phyloP scores from a whole-genome alignment of 768 basidiomycete genomes.

The Naganishia antarctica region DNA sequence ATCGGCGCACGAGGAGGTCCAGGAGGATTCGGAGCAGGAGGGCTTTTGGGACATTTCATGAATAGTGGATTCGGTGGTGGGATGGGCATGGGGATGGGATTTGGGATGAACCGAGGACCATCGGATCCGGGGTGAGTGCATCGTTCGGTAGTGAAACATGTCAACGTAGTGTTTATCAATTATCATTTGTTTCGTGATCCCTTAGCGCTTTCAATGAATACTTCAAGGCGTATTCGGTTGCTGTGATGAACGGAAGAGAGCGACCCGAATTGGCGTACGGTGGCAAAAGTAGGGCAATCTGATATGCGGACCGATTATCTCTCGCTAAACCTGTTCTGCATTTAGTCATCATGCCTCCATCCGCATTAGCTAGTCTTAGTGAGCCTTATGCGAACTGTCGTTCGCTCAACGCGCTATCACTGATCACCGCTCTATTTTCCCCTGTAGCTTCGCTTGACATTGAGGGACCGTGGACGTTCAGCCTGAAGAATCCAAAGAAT shows the following conservation, averaged over 20 bases:
- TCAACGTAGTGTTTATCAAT: neutral
- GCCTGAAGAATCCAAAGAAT: conserved; percentile 83
- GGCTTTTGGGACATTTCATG: conserved; percentile 41
- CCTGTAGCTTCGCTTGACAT: conserved; percentile 76
- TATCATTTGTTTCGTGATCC: neutral
- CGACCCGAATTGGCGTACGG: conserved; percentile 91
- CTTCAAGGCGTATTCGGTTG: conserved; percentile 89
- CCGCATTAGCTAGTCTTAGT: conserved; percentile 79
- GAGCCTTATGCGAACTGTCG: conserved; percentile 28
- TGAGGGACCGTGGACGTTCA: conserved; percentile 91
- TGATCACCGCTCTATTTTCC: no score
- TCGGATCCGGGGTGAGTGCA: conserved; percentile 20
- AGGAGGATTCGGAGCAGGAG: conserved; percentile 29
- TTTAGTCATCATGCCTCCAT: conserved; percentile 94
- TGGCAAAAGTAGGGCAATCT: conserved; percentile 74
- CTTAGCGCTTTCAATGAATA: conserved; percentile 80
- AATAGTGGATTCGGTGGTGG: conserved; percentile 28
- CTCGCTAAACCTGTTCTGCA: neutral
- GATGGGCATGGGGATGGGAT: conserved; percentile 32
- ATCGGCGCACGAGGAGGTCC: conserved; percentile 21
- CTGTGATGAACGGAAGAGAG: conserved; percentile 80
- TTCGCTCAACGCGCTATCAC: neutral
- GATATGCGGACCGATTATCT: conserved; percentile 2
- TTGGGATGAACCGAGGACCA: conserved; percentile 14
- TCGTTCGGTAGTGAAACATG: conserved; percentile 22